Percentiles rank a stretch among this genome's conserved stretches.
These are phyloP conservation scores for Chaetomium sp. DNA, from an alignment of 2,329 filamentous ascomycete species.

Conservation along the genomic window DNA sequence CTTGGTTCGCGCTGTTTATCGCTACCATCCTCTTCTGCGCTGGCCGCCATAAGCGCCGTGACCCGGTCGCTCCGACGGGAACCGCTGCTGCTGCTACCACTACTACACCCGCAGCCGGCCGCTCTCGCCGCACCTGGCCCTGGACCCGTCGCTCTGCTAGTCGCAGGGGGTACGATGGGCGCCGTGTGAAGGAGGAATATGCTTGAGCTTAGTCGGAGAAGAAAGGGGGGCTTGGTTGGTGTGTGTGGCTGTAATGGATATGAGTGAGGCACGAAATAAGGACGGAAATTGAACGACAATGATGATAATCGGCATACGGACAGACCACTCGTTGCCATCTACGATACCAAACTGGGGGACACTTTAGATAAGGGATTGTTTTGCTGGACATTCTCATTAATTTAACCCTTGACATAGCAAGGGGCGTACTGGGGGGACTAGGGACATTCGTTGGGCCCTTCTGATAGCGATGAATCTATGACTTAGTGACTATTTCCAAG, in stretches of 20 bases:
- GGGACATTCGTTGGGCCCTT: too few relatives aligned
- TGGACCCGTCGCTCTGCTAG: slow-evolving; percentile 45
- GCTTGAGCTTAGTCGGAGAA: slow-evolving; percentile 1
- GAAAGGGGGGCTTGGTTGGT: too few relatives aligned
- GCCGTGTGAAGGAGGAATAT: slow-evolving; percentile 66
- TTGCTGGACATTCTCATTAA: too few relatives aligned
- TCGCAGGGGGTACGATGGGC: slow-evolving; percentile 49
- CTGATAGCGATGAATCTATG: too few relatives aligned
- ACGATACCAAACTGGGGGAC: too few relatives aligned
- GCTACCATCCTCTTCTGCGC: slow-evolving; percentile 62
- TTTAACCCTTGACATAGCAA: too few relatives aligned
- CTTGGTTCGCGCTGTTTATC: slow-evolving; percentile 59
- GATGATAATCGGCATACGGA: too few relatives aligned
- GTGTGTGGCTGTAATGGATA: neutral
- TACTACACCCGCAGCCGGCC: slow-evolving; percentile 8
- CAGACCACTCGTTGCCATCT: too few relatives aligned
- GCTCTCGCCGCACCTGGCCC: slow-evolving; percentile 29
- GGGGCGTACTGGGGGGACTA: too few relatives aligned
- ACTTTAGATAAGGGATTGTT: too few relatives aligned
- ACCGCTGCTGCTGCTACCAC: neutral
- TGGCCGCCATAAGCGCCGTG: slow-evolving; percentile 40
- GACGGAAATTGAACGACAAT: neutral
- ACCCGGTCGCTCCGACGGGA: neutral
- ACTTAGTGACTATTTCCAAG: too few relatives aligned
- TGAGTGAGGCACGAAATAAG: neutral